Conservation (phyloP, 106 monocot genomes). For the Apostasia ramifera region DNA sequence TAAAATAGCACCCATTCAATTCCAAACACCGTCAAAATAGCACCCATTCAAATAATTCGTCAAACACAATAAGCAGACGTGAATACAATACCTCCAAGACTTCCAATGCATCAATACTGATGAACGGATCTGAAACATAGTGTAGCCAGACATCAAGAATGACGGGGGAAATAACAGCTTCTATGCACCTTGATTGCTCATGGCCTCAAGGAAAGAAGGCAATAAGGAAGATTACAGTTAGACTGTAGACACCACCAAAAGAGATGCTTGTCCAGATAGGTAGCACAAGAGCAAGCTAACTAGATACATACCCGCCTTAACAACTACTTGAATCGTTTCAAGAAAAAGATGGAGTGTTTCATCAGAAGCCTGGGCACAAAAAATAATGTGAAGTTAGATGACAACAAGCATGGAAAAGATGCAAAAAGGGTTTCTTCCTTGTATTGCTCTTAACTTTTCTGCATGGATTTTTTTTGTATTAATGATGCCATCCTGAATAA, state of each 20-base stretch:
- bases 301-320: conserved; percentile 58
- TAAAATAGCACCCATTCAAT: no score
- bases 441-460: neutral
- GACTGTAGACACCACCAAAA: neutral
- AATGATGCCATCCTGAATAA: neutral
- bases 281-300: conserved; percentile 1
- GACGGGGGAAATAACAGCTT: conserved; percentile 76
- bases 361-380: conserved; percentile 69
- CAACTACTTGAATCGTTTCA: conserved; percentile 90
- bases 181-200: conserved; percentile 48
- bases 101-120: conserved; percentile 88
- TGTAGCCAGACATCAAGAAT: conserved; percentile 83
- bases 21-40: no score
- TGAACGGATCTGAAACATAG: conserved; percentile 90
- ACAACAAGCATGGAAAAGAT: neutral
- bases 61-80: no score
- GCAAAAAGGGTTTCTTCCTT: neutral
- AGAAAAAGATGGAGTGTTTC: conserved; percentile 96
- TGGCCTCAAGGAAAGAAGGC: conserved; percentile 26
- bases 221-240: neutral
- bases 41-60: no score
- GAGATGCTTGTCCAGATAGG: neutral
- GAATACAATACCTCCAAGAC: conserved; percentile 64
- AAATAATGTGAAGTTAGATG: neutral
- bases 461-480: neutral